A percentile compares a stretch with the other conserved stretches of the same genome.
phyloP scores from a whole-genome alignment of 2,329 filamentous ascomycete genomes.

The Fusarium hostae region DNA sequence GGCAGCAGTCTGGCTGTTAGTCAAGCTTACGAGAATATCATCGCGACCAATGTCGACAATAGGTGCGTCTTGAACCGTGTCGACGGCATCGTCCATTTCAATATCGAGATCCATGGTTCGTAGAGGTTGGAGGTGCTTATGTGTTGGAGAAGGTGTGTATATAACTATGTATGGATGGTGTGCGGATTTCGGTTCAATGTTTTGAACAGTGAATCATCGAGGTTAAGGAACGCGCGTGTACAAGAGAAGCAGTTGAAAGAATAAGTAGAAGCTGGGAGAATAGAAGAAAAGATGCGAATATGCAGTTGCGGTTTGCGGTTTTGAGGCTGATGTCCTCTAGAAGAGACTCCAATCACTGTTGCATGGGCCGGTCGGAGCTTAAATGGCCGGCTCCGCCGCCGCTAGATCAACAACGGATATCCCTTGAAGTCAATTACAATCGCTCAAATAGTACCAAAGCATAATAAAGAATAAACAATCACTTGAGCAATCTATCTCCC shows the following conservation, averaged over 20 bases:
- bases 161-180: neutral
- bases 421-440: neutral
- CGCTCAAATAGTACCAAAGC: neutral
- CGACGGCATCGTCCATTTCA: slow-evolving; percentile 74
- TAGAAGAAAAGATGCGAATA: neutral
- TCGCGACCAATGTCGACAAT: slow-evolving; percentile 46
- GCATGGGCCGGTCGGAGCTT: slow-evolving; percentile 23
- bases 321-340: slow-evolving; percentile 25
- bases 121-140: neutral
- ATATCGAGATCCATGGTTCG: slow-evolving; percentile 74
- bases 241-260: neutral
- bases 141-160: neutral
- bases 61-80: slow-evolving; percentile 47
- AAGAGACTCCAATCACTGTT: neutral
- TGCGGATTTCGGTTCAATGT: neutral
- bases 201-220: neutral
- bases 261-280: neutral
- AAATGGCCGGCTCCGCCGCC: slow-evolving; percentile 26
- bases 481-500: neutral
- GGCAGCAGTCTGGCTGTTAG: neutral
- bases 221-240: neutral
- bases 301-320: slow-evolving; percentile 1
- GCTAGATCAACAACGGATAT: slow-evolving; percentile 11
- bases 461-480: too few relatives aligned
- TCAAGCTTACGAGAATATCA: slow-evolving; percentile 51